Conservation (phyloP, 2,329 filamentous ascomycete genomes). For the Teratosphaeria epicoccoides region DNA sequence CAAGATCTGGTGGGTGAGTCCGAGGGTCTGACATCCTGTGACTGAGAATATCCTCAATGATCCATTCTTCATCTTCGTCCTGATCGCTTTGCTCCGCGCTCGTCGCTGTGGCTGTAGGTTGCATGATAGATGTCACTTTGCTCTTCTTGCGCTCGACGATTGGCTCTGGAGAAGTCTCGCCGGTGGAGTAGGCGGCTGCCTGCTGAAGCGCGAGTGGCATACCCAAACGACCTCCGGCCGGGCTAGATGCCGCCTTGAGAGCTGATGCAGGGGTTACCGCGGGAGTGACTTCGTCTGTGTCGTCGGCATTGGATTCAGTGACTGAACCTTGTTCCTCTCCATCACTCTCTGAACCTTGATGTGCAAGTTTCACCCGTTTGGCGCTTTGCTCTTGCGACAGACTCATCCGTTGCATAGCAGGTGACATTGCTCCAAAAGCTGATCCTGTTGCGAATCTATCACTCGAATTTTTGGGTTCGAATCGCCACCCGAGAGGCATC, state of each 20-base stretch:
- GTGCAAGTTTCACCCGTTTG: constrained; percentile 10
- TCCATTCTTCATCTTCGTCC: constrained; percentile 15
- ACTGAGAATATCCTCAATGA: constrained; percentile 21
- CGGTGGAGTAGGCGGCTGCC: not conserved
- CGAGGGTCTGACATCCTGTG: constrained; percentile 22
- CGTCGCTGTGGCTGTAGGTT: not conserved
- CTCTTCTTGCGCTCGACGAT: not conserved
- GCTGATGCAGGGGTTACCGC: not conserved
- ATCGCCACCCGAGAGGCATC: constrained; percentile 24
- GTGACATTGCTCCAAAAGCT: constrained; percentile 2
- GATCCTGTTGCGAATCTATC: not conserved
- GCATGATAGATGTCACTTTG: constrained; percentile 3
- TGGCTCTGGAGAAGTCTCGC: constrained; percentile 1
- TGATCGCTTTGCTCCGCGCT: constrained; percentile 4
- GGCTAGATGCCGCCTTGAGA: not conserved
- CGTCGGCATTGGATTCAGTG: not conserved
- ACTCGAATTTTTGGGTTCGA: constrained; percentile 10
- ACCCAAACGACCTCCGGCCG: not conserved
- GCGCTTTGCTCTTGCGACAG: constrained; percentile 8
- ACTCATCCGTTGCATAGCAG: constrained; percentile 9
- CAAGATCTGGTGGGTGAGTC: constrained; percentile 17
- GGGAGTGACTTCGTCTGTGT: not conserved
- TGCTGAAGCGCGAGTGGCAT: not conserved
- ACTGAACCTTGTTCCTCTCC: not conserved
- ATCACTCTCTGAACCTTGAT: not conserved